Percentiles rank a stretch among this genome's conserved stretches.
phyloP scores from a whole-genome alignment of 768 basidiomycete species.

The Imleria badia region DNA sequence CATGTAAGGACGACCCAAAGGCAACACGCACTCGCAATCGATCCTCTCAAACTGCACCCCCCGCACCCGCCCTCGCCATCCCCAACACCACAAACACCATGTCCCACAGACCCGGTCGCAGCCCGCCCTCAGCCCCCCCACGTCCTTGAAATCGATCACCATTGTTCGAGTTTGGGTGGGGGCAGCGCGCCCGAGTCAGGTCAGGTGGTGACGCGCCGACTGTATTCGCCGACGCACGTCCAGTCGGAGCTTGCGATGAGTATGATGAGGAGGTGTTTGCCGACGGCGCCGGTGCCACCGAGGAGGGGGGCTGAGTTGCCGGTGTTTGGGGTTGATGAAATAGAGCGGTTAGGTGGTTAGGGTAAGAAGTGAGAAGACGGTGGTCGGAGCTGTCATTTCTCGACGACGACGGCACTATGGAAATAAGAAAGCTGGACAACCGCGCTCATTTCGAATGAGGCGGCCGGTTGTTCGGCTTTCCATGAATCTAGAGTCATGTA shows the following conservation, averaged over 20 bases:
- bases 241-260: conserved; percentile 58
- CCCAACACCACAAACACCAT: conserved; percentile 77
- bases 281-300: conserved; percentile 73
- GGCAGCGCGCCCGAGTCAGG: not conserved
- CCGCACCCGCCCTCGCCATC: conserved; percentile 59
- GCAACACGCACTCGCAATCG: conserved; percentile 59
- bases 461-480: too few species aligned
- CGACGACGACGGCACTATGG: too few species aligned
- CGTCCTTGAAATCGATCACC: conserved; percentile 65
- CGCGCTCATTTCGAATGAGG: too few species aligned
- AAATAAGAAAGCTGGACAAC: too few species aligned
- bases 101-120: conserved; percentile 65
- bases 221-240: conserved; percentile 65
- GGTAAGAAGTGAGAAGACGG: too few species aligned
- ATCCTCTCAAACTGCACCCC: conserved; percentile 75
- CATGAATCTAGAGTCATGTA: too few species aligned
- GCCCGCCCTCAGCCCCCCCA: conserved; percentile 40
- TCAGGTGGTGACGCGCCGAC: conserved; percentile 45
- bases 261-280: conserved; percentile 57
- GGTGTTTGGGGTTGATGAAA: too few species aligned
- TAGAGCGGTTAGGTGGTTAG: too few species aligned
- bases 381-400: too few species aligned
- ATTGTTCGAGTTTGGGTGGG: conserved; percentile 51
- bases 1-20: too few species aligned
- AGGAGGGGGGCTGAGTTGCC: conserved; percentile 60